Percentiles rank a stretch among this genome's conserved stretches.
phyloP scores from a whole-genome alignment of 257 asterid genomes.

The Primulina eburnea region DNA sequence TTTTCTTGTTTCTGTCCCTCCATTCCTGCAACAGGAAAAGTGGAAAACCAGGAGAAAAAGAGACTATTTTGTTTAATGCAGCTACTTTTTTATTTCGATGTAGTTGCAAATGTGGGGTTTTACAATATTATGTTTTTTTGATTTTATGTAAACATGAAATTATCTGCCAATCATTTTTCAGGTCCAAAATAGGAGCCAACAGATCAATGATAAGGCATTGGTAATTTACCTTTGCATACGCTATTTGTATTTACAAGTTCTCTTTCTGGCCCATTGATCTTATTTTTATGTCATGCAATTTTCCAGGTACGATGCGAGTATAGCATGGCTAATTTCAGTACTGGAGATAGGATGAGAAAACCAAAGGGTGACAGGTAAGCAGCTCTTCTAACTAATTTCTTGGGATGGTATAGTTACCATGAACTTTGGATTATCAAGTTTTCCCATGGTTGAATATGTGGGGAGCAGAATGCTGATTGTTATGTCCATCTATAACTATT shows the following conservation, averaged over 20 bases:
- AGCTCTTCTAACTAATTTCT: slow-evolving; percentile 2
- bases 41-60: neutral
- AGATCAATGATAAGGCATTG: slow-evolving; percentile 75
- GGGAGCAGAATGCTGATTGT: neutral
- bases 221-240: slow-evolving; percentile 43
- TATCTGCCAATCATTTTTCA: slow-evolving; percentile 32
- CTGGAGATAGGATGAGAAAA: slow-evolving; percentile 91
- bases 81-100: neutral
- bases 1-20: neutral
- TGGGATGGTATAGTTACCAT: neutral
- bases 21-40: neutral
- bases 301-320: slow-evolving; percentile 89
- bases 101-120: slow-evolving; percentile 1
- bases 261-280: neutral
- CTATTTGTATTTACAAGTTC: neutral
- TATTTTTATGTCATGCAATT: slow-evolving; percentile 15
- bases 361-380: slow-evolving; percentile 91
- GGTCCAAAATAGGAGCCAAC: slow-evolving; percentile 90
- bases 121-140: slow-evolving; percentile 6
- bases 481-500: no score
- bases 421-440: neutral
- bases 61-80: neutral
- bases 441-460: neutral
- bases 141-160: slow-evolving; percentile 2
- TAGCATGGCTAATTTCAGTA: slow-evolving; percentile 98